Evolutionary conservation across 768 basidiomycete genomes (phyloP).

Genomic region (Paxillus ammoniavirescens): DNA sequence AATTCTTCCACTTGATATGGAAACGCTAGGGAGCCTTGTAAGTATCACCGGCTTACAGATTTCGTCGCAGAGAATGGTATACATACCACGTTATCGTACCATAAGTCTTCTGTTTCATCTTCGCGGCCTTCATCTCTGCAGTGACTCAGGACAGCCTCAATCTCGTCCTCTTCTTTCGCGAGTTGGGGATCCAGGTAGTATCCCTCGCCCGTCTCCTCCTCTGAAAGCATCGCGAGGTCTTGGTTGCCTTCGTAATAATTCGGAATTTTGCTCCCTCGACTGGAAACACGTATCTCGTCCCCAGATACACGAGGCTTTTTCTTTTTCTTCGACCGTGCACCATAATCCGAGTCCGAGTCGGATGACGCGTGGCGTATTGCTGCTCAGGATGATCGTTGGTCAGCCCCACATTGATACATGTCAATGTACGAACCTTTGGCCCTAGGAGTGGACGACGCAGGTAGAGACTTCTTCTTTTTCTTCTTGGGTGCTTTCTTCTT

Average conservation of each 20-base stretch:
- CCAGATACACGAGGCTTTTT: constrained; percentile 55
- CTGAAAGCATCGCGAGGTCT: constrained; percentile 69
- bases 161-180: constrained; percentile 75
- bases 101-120: constrained; percentile 75
- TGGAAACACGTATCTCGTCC: constrained; percentile 76
- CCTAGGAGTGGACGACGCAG: constrained; percentile 45
- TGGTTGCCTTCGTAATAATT: constrained; percentile 80
- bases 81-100: constrained; percentile 83
- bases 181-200: constrained; percentile 56
- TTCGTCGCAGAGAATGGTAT: not conserved
- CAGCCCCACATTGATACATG: constrained; percentile 7
- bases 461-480: constrained; percentile 53
- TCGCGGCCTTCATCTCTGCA: constrained; percentile 80
- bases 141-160: constrained; percentile 89
- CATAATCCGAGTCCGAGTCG: constrained; percentile 87
- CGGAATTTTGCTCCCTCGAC: constrained; percentile 73
- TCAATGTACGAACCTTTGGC: constrained; percentile 51
- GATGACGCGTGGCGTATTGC: constrained; percentile 59
- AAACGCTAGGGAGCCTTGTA: constrained; percentile 62
- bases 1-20: constrained; percentile 99
- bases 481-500: constrained; percentile 68
- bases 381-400: constrained; percentile 29
- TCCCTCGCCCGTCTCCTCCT: constrained; percentile 52
- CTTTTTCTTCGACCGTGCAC: constrained; percentile 84
- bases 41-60: not conserved